These are phyloP conservation scores for Misopates orontium DNA, from an alignment of 257 asterid species.

Conservation along the genomic window DNA sequence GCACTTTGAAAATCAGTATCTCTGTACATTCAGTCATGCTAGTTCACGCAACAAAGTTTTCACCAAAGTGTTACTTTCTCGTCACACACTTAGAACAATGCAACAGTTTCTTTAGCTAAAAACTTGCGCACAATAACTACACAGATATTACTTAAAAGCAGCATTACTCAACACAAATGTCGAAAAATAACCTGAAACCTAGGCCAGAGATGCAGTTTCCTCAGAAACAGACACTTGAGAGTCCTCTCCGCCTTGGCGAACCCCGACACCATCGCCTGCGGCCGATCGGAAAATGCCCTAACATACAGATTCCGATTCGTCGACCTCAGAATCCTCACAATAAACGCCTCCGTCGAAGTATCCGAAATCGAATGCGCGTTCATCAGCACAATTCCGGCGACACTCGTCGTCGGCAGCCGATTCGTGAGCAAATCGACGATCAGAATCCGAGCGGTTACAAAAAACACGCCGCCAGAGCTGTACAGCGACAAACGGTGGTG, in stretches of 20 bases:
- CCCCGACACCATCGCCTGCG: constrained; percentile 85
- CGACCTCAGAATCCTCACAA: constrained; percentile 72
- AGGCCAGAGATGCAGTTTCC: constrained; percentile 97
- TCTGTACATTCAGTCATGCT: neutral
- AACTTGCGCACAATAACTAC: neutral
- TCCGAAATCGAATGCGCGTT: constrained; percentile 86
- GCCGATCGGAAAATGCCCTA: constrained; percentile 88
- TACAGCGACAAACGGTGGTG: constrained; percentile 71
- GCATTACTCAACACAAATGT: neutral
- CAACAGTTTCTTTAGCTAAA: neutral
- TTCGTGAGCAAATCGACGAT: constrained; percentile 86
- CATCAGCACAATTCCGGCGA: constrained; percentile 74
- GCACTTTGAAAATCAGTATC: too few species aligned
- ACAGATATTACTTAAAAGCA: neutral
- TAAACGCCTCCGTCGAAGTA: constrained; percentile 91
- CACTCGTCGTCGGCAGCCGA: constrained; percentile 63
- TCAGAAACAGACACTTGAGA: constrained; percentile 77
- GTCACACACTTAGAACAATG: neutral
- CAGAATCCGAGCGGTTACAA: constrained; percentile 81
- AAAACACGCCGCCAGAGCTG: constrained; percentile 68
- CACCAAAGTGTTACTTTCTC: neutral
- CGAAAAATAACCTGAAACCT: constrained; percentile 70
- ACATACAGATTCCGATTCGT: constrained; percentile 62
- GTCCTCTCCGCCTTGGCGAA: constrained; percentile 88
- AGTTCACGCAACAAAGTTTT: neutral